Evolutionary conservation across 768 basidiomycete species (phyloP), one percentile per base, ranked within the genome.

Genomic region (Russula compacta): DNA sequence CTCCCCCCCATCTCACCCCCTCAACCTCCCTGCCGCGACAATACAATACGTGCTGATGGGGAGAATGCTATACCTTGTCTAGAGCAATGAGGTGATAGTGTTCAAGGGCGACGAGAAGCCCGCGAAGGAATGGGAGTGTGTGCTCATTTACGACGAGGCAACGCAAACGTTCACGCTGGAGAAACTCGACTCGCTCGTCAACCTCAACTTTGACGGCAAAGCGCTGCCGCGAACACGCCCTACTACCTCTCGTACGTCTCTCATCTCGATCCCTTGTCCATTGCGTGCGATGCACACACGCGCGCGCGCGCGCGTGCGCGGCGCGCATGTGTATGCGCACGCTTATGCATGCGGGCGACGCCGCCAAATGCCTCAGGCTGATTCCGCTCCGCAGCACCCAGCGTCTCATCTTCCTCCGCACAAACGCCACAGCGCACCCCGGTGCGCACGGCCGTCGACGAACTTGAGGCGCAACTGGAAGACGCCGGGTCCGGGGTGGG

Each of bases 121-220:
- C 1, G 79, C 84, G 7, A 86, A 83, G 69, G 86, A 89, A 49
- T 78, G 78, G 66, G 87, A 90, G 53, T 92, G 89, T 64, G 81
- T 91, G 7, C 76, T 92, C 43, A 85, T 92, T 48, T 92, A 85
- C 67, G 89, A 92, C 69, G 87, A 88, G 68, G 85, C 83, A 56
- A 76, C 80, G 17, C 64, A 66, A 59, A 49, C 64, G 8, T 59
- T 62, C 48, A 46, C 59, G 52, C 60, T 62, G 35, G 60, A 67
- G 56, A 67, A 67, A 29, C 53, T 66, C 14, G 66, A 64, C 29
- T 64, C 66, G 43, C 55, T 50, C 36, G 56, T 62, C 33, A 65
- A 61, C 44, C 64, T 66, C 49, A 61, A 61, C 52, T 65, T 59
- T 55, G 57, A 47, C 0, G 24, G 36, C 10, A 53, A 50, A 9